Base-by-base conservation (phyloP, 2,329 filamentous ascomycete genomes). In the Fusarium graminum region DNA sequence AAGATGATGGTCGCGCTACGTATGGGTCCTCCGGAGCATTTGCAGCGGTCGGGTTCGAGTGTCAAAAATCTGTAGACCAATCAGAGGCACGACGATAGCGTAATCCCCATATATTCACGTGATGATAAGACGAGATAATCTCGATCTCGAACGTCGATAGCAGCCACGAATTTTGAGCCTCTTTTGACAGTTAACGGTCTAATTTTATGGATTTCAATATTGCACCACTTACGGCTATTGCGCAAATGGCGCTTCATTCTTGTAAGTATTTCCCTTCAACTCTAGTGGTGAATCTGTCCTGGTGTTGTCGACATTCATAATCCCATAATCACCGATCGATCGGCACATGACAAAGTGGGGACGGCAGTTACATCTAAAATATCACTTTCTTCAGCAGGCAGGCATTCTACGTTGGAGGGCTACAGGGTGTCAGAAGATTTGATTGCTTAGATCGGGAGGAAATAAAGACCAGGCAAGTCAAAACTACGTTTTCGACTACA, bases 101-200 rank as follows among this genome's bases (percentile, higher is more conserved):
- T 45, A 42, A 40, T 26, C 19, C 49, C 40, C 22, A 13, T 14
- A 9, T 43, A n/a, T 68, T 53, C 70, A 72, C 70, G 70, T 72
- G 70, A 72, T 52, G 70, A 71, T 71, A 71, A 71, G 69, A 67
- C 61, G 17, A 39, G 36, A 47, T 66, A 36, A 34, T 68, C 61
- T 68, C 52, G 52, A 63, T 63, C 41, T 36, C 36, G 16, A 36
- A 53, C 44, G 43, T 60, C 44, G 45, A 22, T 22, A 52, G 39
- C 43, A 52, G 47, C 39, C 42, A 65, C 57, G 19, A 28, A 30
- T 41, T 40, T 53, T 39, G 38, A 59, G n/a, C 34, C 32, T 30
- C 43, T 36, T 55, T 9, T 47, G 38, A 29, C 41, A 32, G 28
- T 34, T 10, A 34, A 17, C 9, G 17, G 22, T 10, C 43, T n/a